Conservation (phyloP, 441 rosid genomes). For the Populus tomentosa region DNA sequence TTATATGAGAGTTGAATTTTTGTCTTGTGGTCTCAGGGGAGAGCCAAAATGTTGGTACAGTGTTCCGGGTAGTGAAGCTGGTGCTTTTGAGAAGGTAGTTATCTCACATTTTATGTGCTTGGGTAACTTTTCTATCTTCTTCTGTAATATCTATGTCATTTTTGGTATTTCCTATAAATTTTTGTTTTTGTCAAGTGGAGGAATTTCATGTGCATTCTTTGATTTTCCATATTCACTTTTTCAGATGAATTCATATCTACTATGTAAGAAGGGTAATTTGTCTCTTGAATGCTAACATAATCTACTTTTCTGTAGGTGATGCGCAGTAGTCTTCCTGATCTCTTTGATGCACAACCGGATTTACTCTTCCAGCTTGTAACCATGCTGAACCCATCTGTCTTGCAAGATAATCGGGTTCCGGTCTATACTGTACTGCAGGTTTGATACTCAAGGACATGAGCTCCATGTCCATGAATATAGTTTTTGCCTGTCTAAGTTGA, state of each 20-base stretch:
- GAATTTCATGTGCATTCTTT: neutral
- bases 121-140: neutral
- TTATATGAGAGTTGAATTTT: conserved; percentile 18
- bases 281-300: conserved; percentile 4
- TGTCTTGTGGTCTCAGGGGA: conserved; percentile 55
- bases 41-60: conserved; percentile 99
- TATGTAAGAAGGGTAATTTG: neutral
- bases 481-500: conserved; percentile 5
- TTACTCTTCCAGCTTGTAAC: conserved; percentile 95
- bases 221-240: neutral
- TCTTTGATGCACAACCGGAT: conserved; percentile 96
- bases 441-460: conserved; percentile 26
- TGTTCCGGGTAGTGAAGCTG: conserved; percentile 80
- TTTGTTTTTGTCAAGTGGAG: neutral
- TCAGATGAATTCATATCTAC: neutral
- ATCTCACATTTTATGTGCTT: conserved; percentile 2
- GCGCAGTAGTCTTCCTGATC: conserved; percentile 84
- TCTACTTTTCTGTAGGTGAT: conserved; percentile 60
- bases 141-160: neutral
- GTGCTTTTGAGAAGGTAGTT: conserved; percentile 93
- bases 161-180: neutral
- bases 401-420: conserved; percentile 81
- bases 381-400: conserved; percentile 93
- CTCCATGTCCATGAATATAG: conserved; percentile 6
- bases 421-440: conserved; percentile 93